Evolutionary conservation across 2,329 filamentous ascomycete genomes (phyloP).

Genomic region (Pestalotiopsis fici): DNA sequence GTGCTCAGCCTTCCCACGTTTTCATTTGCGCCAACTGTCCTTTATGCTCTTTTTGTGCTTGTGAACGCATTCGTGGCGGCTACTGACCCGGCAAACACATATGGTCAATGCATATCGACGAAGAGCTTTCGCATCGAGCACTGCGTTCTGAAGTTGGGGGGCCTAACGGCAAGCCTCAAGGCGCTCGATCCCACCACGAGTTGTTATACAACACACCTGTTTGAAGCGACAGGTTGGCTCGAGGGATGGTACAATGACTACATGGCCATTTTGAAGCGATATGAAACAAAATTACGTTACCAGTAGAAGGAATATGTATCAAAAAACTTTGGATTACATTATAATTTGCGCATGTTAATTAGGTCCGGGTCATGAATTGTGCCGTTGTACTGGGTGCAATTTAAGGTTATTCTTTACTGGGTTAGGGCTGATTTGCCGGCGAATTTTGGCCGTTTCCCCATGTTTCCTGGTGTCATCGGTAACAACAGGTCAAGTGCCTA

Average conservation of each 20-base stretch:
- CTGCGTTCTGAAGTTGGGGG: neutral
- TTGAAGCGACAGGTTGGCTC: conserved; percentile 8
- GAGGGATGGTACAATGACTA: conserved; percentile 9
- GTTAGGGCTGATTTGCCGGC: no score
- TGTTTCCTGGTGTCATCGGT: neutral
- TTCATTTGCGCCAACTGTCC: conserved; percentile 1
- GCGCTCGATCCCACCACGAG: neutral
- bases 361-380: no score
- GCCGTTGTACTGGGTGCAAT: no score
- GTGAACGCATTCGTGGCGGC: conserved; percentile 2
- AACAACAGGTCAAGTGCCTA: neutral
- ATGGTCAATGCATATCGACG: neutral
- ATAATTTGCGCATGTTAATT: neutral
- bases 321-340: neutral
- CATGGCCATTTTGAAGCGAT: neutral
- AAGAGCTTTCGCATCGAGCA: conserved; percentile 2
- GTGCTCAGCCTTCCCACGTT: conserved; percentile 6
- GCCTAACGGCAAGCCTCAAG: neutral
- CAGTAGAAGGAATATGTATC: neutral
- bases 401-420: neutral
- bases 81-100: neutral
- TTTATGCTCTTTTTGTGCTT: conserved; percentile 8
- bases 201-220: conserved; percentile 3
- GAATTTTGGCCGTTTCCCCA: neutral
- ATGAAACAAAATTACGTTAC: neutral